A percentile compares a stretch with the other conserved stretches of the same genome.
Evolutionary conservation across 768 basidiomycete species (phyloP).

Genomic region (Russula griseocarnosa): DNA sequence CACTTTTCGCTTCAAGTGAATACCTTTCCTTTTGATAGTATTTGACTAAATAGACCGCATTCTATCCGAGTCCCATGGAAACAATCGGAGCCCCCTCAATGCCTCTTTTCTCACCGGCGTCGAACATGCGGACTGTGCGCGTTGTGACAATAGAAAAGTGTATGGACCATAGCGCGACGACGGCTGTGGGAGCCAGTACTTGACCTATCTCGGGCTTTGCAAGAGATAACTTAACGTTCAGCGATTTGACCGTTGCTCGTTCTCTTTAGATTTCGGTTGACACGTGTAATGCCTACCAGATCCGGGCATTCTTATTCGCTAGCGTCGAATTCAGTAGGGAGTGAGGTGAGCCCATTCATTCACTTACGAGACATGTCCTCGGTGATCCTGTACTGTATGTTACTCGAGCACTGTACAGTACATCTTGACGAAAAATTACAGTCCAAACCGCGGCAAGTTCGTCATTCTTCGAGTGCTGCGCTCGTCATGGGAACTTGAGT

Average conservation of each 20-base stretch:
- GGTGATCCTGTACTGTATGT: neutral
- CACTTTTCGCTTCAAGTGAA: neutral
- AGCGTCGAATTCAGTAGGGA: slow-evolving; percentile 42
- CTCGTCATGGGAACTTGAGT: neutral
- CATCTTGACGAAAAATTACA: neutral
- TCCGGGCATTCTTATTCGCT: too few species aligned
- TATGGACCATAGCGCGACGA: slow-evolving; percentile 26
- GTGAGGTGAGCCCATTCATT: neutral
- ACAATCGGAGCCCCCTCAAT: neutral
- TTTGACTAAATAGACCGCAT: neutral
- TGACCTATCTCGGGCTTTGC: neutral
- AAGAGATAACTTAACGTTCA: neutral
- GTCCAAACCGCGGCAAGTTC: slow-evolving; percentile 1
- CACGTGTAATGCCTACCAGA: slow-evolving; percentile 45
- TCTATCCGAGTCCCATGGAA: neutral
- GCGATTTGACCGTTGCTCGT: neutral
- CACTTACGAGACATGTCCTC: neutral
- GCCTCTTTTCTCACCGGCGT: slow-evolving; percentile 46
- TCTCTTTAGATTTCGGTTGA: neutral
- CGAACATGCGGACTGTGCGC: slow-evolving; percentile 41
- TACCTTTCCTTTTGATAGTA: neutral
- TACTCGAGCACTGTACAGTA: neutral
- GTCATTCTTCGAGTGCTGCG: neutral
- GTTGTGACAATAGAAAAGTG: slow-evolving; percentile 58
- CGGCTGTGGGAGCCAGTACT: slow-evolving; percentile 26